Base-by-base conservation (phyloP, 139 green algal species). In the Chlamydomonas asymmetrica region DNA sequence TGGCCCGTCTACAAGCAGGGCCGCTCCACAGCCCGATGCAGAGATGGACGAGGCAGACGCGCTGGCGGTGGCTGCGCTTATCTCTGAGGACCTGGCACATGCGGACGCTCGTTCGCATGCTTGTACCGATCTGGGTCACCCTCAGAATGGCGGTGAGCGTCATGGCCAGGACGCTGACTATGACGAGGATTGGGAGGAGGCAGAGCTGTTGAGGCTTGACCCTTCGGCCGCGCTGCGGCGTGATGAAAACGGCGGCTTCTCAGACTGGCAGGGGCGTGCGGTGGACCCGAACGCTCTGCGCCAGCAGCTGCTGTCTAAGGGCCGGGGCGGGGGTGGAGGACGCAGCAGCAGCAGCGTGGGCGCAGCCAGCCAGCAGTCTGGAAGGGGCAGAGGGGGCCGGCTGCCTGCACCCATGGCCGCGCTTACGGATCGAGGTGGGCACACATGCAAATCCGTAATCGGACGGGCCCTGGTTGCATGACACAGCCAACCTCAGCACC, bases 21-120 rank as follows among this genome's bases (percentile, higher is more conserved):
- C n/a, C n/a, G n/a, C n/a, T n/a, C n/a, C n/a, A n/a, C n/a, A n/a
- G n/a, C n/a, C n/a, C n/a, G n/a, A n/a, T n/a, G 4, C 4, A 41
- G 27, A 41, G 66, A 22, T 68, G 48, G 65, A 35, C 25, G 81
- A 71, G 27, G 61, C 64, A 18, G 82, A 84, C 35, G 75, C 62
- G 25, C 62, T 79, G 32, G 61, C 74, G 20, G 75, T 75, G 39
- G 79, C 79, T 27, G 70, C 72, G 37, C 39, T 66, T 7, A 37
- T 69, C 38, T 77, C 66, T 56, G 74, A 78, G 25, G 70, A 79
- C 9, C 40, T 73, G 39, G 61, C n/a, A 10, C 54, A 13, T 16
- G 68, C 1, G 29, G 37, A 37, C 61, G n/a, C n/a, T n/a, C n/a
- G n/a, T n/a, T n/a, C n/a, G n/a, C n/a, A n/a, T n/a, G n/a, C n/a